Conservation (phyloP, 2,329 filamentous ascomycete genomes). For the Aureobasidium mangrovei region DNA sequence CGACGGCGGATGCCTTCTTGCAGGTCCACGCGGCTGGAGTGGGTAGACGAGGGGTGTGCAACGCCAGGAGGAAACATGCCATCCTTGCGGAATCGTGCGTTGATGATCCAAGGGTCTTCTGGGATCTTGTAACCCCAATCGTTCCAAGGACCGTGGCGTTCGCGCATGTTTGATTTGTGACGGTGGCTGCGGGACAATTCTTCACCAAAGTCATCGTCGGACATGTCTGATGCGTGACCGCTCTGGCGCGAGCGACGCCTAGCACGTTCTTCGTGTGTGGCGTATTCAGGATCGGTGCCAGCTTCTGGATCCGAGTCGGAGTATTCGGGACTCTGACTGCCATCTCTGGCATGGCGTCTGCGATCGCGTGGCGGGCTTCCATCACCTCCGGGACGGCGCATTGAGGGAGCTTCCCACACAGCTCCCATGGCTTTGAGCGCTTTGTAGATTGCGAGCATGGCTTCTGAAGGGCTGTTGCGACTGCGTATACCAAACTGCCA, state of each 20-base stretch:
- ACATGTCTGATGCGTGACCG: conserved; percentile 15
- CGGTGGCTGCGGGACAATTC: conserved; percentile 21
- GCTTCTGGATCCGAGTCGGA: conserved; percentile 31
- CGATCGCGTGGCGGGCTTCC: conserved; percentile 30
- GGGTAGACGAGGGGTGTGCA: conserved; percentile 41
- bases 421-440: conserved; percentile 81
- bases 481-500: conserved; percentile 99
- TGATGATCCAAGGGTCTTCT: conserved; percentile 90
- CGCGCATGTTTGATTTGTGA: conserved; percentile 22
- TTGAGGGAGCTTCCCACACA: conserved; percentile 61
- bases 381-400: conserved; percentile 27
- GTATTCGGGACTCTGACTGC: conserved; percentile 29
- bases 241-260: conserved; percentile 17
- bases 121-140: conserved; percentile 70
- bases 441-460: conserved; percentile 90
- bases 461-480: conserved; percentile 87
- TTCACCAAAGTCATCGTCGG: conserved; percentile 14
- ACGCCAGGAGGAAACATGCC: conserved; percentile 54
- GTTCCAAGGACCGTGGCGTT: conserved; percentile 38
- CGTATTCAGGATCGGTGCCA: conserved; percentile 31
- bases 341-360: conserved; percentile 19
- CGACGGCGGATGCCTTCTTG: conserved; percentile 17
- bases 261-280: conserved; percentile 28
- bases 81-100: conserved; percentile 77
- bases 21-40: conserved; percentile 42